Conservation (phyloP, 2,329 filamentous ascomycete genomes). For the Epicoccum sorghinum region DNA sequence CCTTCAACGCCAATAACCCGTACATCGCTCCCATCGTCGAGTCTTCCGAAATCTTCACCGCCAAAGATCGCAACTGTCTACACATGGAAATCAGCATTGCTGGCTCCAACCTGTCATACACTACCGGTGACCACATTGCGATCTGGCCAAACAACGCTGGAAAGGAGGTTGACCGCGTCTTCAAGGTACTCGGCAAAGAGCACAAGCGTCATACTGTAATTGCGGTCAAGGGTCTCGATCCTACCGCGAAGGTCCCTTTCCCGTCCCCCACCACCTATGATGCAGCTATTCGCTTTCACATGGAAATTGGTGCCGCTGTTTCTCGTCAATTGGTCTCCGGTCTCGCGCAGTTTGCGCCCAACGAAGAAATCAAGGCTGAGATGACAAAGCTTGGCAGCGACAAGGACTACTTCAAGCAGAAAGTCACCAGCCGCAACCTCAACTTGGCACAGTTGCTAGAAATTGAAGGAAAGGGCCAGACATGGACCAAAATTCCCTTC, state of each 20-base stretch:
- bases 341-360: constrained; percentile 86
- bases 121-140: constrained; percentile 96
- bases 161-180: constrained; percentile 86
- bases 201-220: constrained; percentile 83
- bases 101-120: constrained; percentile 88
- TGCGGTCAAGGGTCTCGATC: constrained; percentile 87
- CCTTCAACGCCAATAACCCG: constrained; percentile 95
- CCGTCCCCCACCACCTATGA: constrained; percentile 97
- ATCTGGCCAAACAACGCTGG: constrained; percentile 97
- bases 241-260: constrained; percentile 96
- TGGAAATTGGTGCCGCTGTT: constrained; percentile 94
- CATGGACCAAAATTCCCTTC: constrained; percentile 87
- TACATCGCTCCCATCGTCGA: constrained; percentile 93
- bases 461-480: constrained; percentile 71
- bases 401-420: constrained; percentile 92
- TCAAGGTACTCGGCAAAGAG: constrained; percentile 76
- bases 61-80: constrained; percentile 90
- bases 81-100: constrained; percentile 95
- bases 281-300: constrained; percentile 89
- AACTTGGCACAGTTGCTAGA: constrained; percentile 89
- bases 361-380: constrained; percentile 82
- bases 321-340: constrained; percentile 94
- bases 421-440: constrained; percentile 79
- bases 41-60: constrained; percentile 87
- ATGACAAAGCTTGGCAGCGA: constrained; percentile 88